A percentile compares a stretch with the other conserved stretches of the same genome.
phyloP scores from a whole-genome alignment of 2,329 filamentous ascomycete species.

The Stemphylium lycopersici region DNA sequence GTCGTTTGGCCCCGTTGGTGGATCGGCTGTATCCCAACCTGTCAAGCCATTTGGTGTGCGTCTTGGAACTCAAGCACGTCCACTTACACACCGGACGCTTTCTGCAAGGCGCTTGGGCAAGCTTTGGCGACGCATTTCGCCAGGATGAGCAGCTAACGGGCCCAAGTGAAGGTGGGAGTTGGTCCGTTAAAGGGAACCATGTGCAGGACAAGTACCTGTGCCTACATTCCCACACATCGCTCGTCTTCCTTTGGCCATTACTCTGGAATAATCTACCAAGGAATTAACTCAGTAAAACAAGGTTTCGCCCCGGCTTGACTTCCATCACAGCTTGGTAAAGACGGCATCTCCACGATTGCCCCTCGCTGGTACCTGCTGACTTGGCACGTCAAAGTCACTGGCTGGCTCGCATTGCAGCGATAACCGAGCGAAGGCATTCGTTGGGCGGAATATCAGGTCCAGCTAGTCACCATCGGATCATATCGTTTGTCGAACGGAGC shows the following conservation, averaged over 20 bases:
- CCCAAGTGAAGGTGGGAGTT: conserved; percentile 22
- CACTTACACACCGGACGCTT: conserved; percentile 39
- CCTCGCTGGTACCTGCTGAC: conserved; percentile 23
- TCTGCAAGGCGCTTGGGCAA: conserved; percentile 41
- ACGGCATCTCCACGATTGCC: not conserved
- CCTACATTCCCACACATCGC: conserved; percentile 14
- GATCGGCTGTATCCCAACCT: conserved; percentile 18
- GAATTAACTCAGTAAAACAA: not conserved
- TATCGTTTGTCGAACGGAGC: conserved; percentile 31
- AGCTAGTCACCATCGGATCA: conserved; percentile 27
- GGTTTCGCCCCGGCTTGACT: not conserved
- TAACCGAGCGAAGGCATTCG: conserved; percentile 27
- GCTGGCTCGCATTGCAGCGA: conserved; percentile 18
- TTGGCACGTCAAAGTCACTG: conserved; percentile 26
- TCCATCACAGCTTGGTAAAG: conserved; percentile 1
- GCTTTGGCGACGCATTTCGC: conserved; percentile 37
- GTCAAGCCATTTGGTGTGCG: conserved; percentile 34
- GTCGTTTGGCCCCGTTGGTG: conserved; percentile 32
- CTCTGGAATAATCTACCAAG: not conserved
- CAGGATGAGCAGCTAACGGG: conserved; percentile 33
- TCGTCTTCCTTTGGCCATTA: conserved; percentile 5
- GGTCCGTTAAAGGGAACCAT: conserved; percentile 24
- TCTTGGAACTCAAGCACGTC: conserved; percentile 31
- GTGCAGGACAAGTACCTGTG: conserved; percentile 24
- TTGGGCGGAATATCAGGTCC: conserved; percentile 30